Base-by-base conservation (phyloP, 1,284 basidiomycete species). In the Microbotryum silenes-acaulis region DNA sequence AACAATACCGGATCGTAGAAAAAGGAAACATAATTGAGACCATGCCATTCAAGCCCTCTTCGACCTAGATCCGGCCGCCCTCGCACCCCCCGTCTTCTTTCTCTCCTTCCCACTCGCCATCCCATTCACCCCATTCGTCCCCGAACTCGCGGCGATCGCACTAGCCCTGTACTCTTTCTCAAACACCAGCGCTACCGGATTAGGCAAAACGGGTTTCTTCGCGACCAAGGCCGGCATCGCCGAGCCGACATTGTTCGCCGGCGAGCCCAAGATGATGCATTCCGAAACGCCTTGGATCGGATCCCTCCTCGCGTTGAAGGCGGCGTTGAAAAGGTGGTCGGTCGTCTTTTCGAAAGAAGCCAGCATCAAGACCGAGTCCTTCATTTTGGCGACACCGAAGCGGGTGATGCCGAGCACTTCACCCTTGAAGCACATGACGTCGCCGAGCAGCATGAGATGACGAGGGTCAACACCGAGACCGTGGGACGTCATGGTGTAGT, bases 361-460 rank as follows among this genome's bases (percentile, higher is more conserved):
- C 72, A 98, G 80, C 96, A 98, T 99, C 71, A 98, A 83, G 1
- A 97, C 93, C 71, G 91, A 97, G 78, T 99, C 96, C 78, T 98
- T 98, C 91, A 98, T 98, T 79, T 98, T 98, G 27, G 94, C 91
- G n/a, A 99, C 94, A 75, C 96, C 96, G 77, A 98, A 98, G 25
- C 96, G 88, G 10, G 96, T 99, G 76, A 99, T 98, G 60, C 96
- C 96, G 59, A 99, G 79, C 7, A 99, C 92, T 76, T 98, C 94
- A 59, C 96, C 96, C 84, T 99, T 99, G 80, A 97, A 97, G 42
- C 86, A 87, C 96, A 99, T 99, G 64, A 97, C 91, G 75, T 99
- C 96, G 53, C 93, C 96, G 14, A 99, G 82, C 56, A 99, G 79
- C 91, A 97, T 97, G 72, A 98, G 91, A 77, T 99, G 96, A 60